Evolutionary conservation across 495 filamentous ascomycete genomes (phyloP).

Genomic region (Rhypophila decipiens): DNA sequence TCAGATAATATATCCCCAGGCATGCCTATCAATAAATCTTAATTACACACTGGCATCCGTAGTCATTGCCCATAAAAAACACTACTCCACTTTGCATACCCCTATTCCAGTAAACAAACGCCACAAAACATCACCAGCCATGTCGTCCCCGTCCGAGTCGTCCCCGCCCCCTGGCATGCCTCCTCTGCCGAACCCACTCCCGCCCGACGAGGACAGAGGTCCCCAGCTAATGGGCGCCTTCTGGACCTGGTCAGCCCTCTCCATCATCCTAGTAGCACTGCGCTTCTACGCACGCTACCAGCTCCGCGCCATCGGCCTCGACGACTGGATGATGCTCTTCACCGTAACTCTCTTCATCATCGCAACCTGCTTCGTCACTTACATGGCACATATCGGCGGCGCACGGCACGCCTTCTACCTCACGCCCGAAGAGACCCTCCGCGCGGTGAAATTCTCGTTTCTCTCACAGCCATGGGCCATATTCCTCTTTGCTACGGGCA

Average conservation of each 20-base stretch:
- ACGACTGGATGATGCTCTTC: slow-evolving; percentile 1
- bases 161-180: too few species aligned
- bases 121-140: too few species aligned
- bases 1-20: too few species aligned
- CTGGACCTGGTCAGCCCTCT: background rate
- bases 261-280: background rate
- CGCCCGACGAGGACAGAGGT: slow-evolving; percentile 1
- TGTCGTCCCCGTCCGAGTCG: too few species aligned
- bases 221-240: background rate
- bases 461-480: slow-evolving; percentile 1
- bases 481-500: slow-evolving; percentile 1
- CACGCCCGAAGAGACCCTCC: background rate
- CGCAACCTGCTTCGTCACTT: background rate
- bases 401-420: slow-evolving; percentile 2
- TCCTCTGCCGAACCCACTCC: background rate
- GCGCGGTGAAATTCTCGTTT: slow-evolving; percentile 1
- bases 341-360: background rate
- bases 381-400: slow-evolving; percentile 1
- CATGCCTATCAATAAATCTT: too few species aligned
- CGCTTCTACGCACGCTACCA: background rate
- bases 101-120: too few species aligned
- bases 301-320: background rate
- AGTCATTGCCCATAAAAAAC: too few species aligned
- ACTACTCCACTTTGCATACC: too few species aligned
- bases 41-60: too few species aligned